A percentile compares a stretch with the other conserved stretches of the same genome.
Evolutionary conservation across 257 asterid genomes (phyloP).

Genomic region (Verbascum thapsus): DNA sequence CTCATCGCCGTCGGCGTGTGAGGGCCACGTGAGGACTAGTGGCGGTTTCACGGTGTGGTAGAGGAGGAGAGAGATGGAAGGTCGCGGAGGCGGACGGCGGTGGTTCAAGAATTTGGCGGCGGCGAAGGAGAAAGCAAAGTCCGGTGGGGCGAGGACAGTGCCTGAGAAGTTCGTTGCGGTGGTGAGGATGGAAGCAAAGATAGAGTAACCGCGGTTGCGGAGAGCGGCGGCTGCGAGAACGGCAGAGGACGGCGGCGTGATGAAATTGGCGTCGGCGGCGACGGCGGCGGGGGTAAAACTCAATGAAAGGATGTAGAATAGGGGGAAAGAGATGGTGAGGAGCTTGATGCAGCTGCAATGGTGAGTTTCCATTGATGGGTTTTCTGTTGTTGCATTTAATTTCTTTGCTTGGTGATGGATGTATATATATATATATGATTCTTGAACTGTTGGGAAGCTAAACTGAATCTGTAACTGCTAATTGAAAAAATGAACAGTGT

Average conservation of each 20-base stretch:
- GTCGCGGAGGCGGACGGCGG: slow-evolving; percentile 58
- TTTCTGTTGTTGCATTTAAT: background rate
- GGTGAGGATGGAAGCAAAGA: slow-evolving; percentile 53
- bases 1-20: slow-evolving; percentile 44
- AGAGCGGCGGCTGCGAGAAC: slow-evolving; percentile 55
- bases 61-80: slow-evolving; percentile 56
- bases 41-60: slow-evolving; percentile 65
- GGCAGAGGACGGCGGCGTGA: slow-evolving; percentile 45
- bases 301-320: slow-evolving; percentile 50
- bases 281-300: slow-evolving; percentile 36
- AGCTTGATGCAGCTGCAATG: slow-evolving; percentile 33
- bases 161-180: slow-evolving; percentile 55
- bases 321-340: slow-evolving; percentile 34
- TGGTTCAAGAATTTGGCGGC: slow-evolving; percentile 43
- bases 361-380: slow-evolving; percentile 40
- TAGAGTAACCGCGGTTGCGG: slow-evolving; percentile 64
- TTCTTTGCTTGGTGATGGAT: slow-evolving; percentile 18
- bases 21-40: slow-evolving; percentile 46
- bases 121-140: slow-evolving; percentile 60
- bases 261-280: slow-evolving; percentile 22
- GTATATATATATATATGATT: background rate
- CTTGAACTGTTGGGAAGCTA: background rate
- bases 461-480: slow-evolving; percentile 32
- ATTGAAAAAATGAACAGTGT: too few relatives aligned
- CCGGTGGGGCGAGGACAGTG: slow-evolving; percentile 66